Evolutionary conservation across 352 stramenopile genomes (phyloP).

Genomic region (Pythium aphanidermatum): DNA sequence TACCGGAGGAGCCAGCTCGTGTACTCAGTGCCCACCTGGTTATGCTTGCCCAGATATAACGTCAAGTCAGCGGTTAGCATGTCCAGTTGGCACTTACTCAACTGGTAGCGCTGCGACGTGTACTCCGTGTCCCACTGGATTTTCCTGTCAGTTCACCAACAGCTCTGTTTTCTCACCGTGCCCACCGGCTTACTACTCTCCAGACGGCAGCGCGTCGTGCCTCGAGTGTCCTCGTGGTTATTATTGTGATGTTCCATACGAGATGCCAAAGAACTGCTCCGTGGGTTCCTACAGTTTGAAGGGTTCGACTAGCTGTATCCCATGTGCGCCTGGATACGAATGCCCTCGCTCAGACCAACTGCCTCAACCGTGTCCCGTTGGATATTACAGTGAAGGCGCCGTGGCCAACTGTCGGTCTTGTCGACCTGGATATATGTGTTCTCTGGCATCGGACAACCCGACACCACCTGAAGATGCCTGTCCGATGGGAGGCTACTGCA

Average conservation of each 20-base stretch:
- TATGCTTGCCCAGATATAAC: conserved; percentile 69
- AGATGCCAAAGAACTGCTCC: conserved; percentile 63
- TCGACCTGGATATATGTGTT: conserved; percentile 71
- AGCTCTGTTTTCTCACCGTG: conserved; percentile 52
- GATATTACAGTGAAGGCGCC: conserved; percentile 80
- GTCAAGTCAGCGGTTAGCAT: conserved; percentile 37
- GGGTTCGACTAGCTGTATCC: conserved; percentile 53
- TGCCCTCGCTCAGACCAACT: conserved; percentile 66
- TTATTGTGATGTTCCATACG: conserved; percentile 59
- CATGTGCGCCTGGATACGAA: conserved; percentile 78
- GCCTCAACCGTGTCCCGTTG: conserved; percentile 77
- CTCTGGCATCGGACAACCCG: conserved; percentile 66
- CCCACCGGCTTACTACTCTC: conserved; percentile 64
- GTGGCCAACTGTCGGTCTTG: conserved; percentile 62
- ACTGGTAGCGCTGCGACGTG: conserved; percentile 41
- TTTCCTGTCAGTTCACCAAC: conserved; percentile 59
- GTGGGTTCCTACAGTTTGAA: conserved; percentile 77
- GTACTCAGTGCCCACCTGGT: conserved; percentile 54
- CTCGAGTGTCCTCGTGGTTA: conserved; percentile 76
- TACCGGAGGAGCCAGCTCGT: conserved; percentile 36
- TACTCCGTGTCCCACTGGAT: conserved; percentile 73
- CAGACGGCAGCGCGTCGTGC: conserved; percentile 45
- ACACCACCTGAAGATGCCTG: conserved; percentile 84
- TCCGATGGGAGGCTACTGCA: conserved; percentile 86
- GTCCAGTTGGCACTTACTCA: conserved; percentile 51